Evolutionary conservation across 2,329 filamentous ascomycete species (phyloP).

Genomic region (Xylaria sp.): DNA sequence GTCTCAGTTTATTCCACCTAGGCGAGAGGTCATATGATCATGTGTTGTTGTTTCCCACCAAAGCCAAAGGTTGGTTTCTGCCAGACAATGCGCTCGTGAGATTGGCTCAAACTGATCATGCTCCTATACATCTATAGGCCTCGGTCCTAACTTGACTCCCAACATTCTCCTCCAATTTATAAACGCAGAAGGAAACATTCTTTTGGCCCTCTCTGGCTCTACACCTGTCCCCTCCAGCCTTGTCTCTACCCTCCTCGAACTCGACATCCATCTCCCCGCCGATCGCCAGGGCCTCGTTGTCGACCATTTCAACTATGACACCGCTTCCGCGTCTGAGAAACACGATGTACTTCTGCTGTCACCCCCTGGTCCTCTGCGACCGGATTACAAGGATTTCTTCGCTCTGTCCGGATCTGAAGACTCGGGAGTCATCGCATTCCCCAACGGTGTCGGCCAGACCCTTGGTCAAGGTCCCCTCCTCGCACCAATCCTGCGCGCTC

Average conservation of each 20-base stretch:
- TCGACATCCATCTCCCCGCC: conserved; percentile 85
- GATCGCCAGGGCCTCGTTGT: conserved; percentile 87
- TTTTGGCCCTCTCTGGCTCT: conserved; percentile 80
- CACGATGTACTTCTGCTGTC: conserved; percentile 89
- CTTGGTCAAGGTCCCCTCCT: conserved; percentile 81
- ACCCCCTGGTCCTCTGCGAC: conserved; percentile 66
- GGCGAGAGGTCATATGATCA: conserved; percentile 93
- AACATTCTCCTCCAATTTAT: conserved; percentile 88
- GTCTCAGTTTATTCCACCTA: conserved; percentile 78
- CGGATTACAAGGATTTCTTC: conserved; percentile 80
- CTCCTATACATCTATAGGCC: conserved; percentile 56
- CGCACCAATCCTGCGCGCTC: conserved; percentile 80
- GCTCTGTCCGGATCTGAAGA: conserved; percentile 56
- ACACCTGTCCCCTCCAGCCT: conserved; percentile 73
- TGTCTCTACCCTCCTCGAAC: conserved; percentile 79
- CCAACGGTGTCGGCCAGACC: conserved; percentile 78
- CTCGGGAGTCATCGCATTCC: conserved; percentile 73
- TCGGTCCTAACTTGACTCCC: conserved; percentile 86
- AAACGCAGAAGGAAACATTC: conserved; percentile 88
- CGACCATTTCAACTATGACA: conserved; percentile 96
- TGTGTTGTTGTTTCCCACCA: conserved; percentile 84
- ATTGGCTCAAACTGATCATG: conserved; percentile 6
- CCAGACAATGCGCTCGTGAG: background rate
- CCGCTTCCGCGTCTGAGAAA: conserved; percentile 73
- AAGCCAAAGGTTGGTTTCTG: conserved; percentile 76